Conservation (phyloP, 1,284 basidiomycete genomes). For the Trametes polyzona region DNA sequence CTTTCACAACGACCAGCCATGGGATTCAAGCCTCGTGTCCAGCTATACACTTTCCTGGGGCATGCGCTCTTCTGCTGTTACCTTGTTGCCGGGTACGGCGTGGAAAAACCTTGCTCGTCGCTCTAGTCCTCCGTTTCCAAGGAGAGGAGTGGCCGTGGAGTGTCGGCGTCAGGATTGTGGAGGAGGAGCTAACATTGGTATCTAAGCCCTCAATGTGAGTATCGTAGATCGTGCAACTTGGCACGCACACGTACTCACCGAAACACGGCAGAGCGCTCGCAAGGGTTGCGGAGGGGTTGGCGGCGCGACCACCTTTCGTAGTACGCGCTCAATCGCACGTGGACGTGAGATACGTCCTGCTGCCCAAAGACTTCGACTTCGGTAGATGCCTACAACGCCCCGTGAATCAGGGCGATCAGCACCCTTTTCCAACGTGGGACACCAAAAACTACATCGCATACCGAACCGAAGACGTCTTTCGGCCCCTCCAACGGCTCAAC, state of each 20-base stretch:
- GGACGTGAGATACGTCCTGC: neutral
- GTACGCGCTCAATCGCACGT: neutral
- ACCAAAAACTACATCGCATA: neutral
- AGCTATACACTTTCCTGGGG: neutral
- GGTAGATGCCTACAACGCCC: neutral
- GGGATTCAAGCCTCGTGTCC: neutral
- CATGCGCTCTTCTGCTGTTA: neutral
- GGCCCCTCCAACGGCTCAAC: neutral
- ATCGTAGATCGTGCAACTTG: neutral
- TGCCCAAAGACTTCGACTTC: conserved; percentile 3
- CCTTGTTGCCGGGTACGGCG: neutral
- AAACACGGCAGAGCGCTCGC: too few species aligned
- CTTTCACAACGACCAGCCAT: neutral
- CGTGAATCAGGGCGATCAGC: neutral
- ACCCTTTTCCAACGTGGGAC: neutral
- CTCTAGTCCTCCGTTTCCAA: conserved; percentile 1
- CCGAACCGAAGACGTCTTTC: neutral
- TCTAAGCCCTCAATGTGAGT: neutral
- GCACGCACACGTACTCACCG: neutral
- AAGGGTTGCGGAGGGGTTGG: neutral
- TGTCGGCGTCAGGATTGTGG: neutral
- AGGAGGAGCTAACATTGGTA: neutral
- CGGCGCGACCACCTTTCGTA: neutral
- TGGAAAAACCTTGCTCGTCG: neutral
- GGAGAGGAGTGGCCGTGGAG: neutral